These are phyloP conservation scores for Herpotrichia juniperi DNA, from an alignment of 2,329 filamentous ascomycete genomes.

Conservation along the genomic window DNA sequence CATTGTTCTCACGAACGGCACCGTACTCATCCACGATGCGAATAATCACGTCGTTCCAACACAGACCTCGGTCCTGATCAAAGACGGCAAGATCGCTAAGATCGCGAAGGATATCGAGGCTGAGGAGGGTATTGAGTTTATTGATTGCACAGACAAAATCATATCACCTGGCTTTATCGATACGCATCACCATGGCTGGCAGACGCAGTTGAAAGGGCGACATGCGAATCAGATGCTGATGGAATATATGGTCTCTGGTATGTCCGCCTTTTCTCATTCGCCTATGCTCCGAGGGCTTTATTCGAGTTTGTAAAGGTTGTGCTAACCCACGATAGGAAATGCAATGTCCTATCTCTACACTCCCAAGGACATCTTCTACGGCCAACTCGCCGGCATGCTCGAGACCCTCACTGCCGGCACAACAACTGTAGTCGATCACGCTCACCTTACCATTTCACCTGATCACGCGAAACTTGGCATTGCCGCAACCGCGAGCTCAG, in stretches of 20 bases:
- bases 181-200: slow-evolving; percentile 59
- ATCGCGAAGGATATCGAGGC: slow-evolving; percentile 36
- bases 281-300: too few relatives aligned
- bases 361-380: slow-evolving; percentile 32
- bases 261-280: too few relatives aligned
- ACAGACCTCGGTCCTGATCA: slow-evolving; percentile 39
- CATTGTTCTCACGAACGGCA: slow-evolving; percentile 45
- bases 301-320: neutral
- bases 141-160: slow-evolving; percentile 60
- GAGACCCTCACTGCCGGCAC: slow-evolving; percentile 61
- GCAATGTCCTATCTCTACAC: slow-evolving; percentile 38
- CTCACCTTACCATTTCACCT: slow-evolving; percentile 53
- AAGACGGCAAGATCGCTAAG: slow-evolving; percentile 41
- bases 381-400: slow-evolving; percentile 49
- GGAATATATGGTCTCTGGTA: slow-evolving; percentile 51
- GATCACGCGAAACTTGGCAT: slow-evolving; percentile 38
- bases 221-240: slow-evolving; percentile 57
- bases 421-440: slow-evolving; percentile 61
- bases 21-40: slow-evolving; percentile 43
- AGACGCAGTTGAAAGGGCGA: slow-evolving; percentile 62
- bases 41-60: slow-evolving; percentile 39
- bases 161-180: slow-evolving; percentile 64
- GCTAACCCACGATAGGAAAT: slow-evolving; percentile 40
- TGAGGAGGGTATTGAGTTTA: slow-evolving; percentile 41
- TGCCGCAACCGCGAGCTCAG: slow-evolving; percentile 50